Percentiles rank a stretch among this genome's conserved stretches.
These are phyloP conservation scores for Annona cherimola DNA, from an alignment of 164 flowering plant species.

Conservation along the genomic window DNA sequence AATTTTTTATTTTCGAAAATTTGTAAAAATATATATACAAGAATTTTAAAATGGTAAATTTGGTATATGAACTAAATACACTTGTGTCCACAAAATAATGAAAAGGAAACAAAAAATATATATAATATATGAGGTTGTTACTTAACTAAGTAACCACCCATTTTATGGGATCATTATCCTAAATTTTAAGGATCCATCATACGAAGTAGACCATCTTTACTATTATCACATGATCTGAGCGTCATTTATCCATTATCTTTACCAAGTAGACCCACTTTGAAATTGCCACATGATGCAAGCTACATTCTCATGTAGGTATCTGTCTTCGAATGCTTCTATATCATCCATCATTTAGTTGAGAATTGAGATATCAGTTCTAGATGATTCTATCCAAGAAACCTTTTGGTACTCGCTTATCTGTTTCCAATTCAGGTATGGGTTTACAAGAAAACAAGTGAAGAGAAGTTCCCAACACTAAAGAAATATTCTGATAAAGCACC, in stretches of 20 bases:
- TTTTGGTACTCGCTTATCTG: background rate
- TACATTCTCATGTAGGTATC: background rate
- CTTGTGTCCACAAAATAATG: no score
- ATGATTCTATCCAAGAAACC: background rate
- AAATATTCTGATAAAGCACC: conserved; percentile 94
- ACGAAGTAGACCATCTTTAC: no score
- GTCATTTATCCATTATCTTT: background rate
- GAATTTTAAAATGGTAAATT: no score
- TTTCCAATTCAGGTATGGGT: conserved; percentile 71
- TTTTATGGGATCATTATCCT: no score
- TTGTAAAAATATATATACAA: no score
- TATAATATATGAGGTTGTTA: no score
- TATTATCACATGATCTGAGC: no score
- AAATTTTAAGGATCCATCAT: no score
- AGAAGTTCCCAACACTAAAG: conserved; percentile 83
- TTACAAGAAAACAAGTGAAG: conserved; percentile 88
- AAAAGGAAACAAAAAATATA: no score
- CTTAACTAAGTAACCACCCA: no score
- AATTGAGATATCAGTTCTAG: background rate
- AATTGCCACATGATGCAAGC: background rate
- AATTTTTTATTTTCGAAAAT: no score
- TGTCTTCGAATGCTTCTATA: background rate
- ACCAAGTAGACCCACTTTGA: background rate
- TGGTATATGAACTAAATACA: no score
- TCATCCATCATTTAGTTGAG: background rate